Conservation (phyloP, 2,329 filamentous ascomycete species). For the Colletotrichum spaethianum region DNA sequence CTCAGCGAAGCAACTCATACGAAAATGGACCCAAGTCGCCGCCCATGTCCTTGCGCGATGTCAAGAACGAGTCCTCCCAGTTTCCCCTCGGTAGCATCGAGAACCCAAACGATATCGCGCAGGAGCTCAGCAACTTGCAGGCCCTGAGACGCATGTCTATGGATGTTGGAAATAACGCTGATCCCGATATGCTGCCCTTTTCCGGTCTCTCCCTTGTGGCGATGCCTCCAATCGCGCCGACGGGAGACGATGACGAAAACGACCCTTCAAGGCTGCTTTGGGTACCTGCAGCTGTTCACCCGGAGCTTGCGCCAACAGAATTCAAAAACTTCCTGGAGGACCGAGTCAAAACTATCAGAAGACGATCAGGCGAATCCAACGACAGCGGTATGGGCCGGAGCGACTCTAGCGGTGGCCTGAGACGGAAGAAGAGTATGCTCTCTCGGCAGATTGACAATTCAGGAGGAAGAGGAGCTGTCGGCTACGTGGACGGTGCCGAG, state of each 20-base stretch:
- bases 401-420: slow-evolving; percentile 72
- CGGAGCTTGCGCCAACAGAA: slow-evolving; percentile 93
- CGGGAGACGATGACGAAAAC: slow-evolving; percentile 83
- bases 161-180: slow-evolving; percentile 83
- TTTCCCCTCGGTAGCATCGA: slow-evolving; percentile 93
- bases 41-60: slow-evolving; percentile 66
- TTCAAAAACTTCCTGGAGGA: slow-evolving; percentile 98
- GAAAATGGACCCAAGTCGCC: slow-evolving; percentile 64
- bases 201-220: slow-evolving; percentile 74
- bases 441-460: slow-evolving; percentile 90
- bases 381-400: slow-evolving; percentile 66
- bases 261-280: slow-evolving; percentile 92
- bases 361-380: slow-evolving; percentile 81
- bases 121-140: slow-evolving; percentile 93
- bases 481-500: slow-evolving; percentile 88
- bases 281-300: slow-evolving; percentile 95
- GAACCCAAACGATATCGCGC: slow-evolving; percentile 88
- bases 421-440: slow-evolving; percentile 95
- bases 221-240: slow-evolving; percentile 81
- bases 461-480: slow-evolving; percentile 68
- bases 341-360: slow-evolving; percentile 89
- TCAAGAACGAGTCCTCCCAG: slow-evolving; percentile 76
- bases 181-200: slow-evolving; percentile 84
- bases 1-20: slow-evolving; percentile 57
- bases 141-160: slow-evolving; percentile 94